Evolutionary conservation across 208 protist species (phyloP), one percentile per base, ranked within the genome.

Genomic region (Leishmania braziliensis): DNA sequence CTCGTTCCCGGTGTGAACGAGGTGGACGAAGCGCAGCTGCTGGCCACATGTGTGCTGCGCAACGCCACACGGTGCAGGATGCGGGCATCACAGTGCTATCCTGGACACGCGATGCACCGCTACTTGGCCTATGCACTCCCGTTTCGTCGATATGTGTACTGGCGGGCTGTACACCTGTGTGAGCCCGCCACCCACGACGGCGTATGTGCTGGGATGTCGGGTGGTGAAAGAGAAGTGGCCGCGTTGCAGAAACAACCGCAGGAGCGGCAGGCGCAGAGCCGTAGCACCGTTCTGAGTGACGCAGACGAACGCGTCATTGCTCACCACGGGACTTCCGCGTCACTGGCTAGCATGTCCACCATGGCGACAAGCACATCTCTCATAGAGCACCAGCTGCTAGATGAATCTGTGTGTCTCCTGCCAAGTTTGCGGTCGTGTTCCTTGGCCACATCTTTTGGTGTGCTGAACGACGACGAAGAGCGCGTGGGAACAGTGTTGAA

Each of bases 51-150:
- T 66, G 72, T 95, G 18, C 91, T 91, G 75, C 90, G 92, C n/a
- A 87, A 95, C 75, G 93, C 92, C 26, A 91, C 87, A 58, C 85
- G 88, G 51, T 92, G 84, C 69, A 89, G 84, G 26, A 88, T 95
- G 79, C 90, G 91, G 5, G 82, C 90, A 14, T 76, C 83, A n/a
- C 90, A 93, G 80, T 93, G 91, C 81, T 81, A 72, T 6, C 83
- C 83, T 2, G 70, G 79, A 16, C 90, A 97, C 76, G 80, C 84
- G 4, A 77, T 90, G 69, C 91, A 86, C 71, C 90, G 88, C 51
- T 97, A 97, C 84, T 63, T 97, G 3, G 80, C 86, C 29, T 91
- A 91, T 75, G 84, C 89, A 5, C 84, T 97, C 29, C 93, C 91
- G 5, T 97, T 97, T 76, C 92, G 93, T 9, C 85, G 88, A 4